Percentiles rank a stretch among this genome's conserved stretches.
These are phyloP conservation scores for Coemansia sp. DNA, from an alignment of 192 early-diverging fungal species.

Conservation along the genomic window DNA sequence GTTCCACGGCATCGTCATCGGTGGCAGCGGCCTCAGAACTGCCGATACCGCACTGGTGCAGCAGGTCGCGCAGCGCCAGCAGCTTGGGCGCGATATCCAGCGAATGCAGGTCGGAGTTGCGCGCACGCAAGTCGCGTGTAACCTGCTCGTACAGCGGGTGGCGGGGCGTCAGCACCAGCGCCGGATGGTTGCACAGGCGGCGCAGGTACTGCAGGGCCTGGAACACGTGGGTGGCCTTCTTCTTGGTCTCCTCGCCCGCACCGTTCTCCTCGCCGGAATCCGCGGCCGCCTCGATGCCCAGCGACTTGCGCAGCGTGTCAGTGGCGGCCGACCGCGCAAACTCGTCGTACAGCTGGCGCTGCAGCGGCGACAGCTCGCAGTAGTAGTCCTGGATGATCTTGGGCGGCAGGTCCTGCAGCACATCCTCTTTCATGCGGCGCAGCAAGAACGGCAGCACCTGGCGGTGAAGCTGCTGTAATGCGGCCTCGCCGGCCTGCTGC, in stretches of 20 bases:
- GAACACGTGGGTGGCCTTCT: conserved; percentile 80
- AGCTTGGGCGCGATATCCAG: conserved; percentile 78
- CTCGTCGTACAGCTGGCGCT: conserved; percentile 89
- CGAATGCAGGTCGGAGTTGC: conserved; percentile 50
- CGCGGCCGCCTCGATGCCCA: conserved; percentile 17
- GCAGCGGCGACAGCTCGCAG: conserved; percentile 88
- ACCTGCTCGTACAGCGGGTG: conserved; percentile 82
- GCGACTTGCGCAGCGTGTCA: conserved; percentile 19
- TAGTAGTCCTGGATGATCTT: conserved; percentile 99
- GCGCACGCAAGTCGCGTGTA: conserved; percentile 54
- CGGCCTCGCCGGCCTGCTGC: conserved; percentile 46
- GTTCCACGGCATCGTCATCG: neutral
- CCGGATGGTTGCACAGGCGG: conserved; percentile 95
- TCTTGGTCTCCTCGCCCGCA: conserved; percentile 1
- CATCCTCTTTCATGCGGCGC: conserved; percentile 96
- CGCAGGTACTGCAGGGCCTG: conserved; percentile 96
- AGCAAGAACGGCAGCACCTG: conserved; percentile 95
- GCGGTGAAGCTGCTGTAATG: conserved; percentile 90
- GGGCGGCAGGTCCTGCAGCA: conserved; percentile 91
- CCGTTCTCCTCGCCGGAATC: neutral
- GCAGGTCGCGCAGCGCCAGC: conserved; percentile 80
- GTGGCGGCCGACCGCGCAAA: conserved; percentile 66
- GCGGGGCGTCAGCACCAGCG: conserved; percentile 78
- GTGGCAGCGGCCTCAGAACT: neutral
- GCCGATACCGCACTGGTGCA: conserved; percentile 95